These are phyloP conservation scores for Trichoderma polysporum DNA, from an alignment of 2,329 filamentous ascomycete genomes.

Conservation along the genomic window DNA sequence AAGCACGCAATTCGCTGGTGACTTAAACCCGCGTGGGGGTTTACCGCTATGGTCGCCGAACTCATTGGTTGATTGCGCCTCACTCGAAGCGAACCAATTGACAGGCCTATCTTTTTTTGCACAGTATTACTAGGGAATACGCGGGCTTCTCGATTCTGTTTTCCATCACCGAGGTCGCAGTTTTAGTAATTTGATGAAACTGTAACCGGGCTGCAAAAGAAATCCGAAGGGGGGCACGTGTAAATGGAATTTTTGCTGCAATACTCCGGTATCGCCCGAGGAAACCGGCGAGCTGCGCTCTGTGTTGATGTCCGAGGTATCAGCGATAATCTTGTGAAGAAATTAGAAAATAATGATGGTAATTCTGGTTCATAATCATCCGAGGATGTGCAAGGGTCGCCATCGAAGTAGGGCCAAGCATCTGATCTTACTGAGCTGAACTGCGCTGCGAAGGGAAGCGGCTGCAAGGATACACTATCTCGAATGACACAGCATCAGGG, in stretches of 20 bases:
- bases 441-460: background rate
- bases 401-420: background rate
- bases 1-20: slow-evolving; percentile 13
- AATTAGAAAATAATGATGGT: background rate
- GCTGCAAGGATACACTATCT: slow-evolving; percentile 16
- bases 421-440: slow-evolving; percentile 2
- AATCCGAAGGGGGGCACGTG: background rate
- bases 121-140: background rate
- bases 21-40: slow-evolving; percentile 5
- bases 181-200: background rate
- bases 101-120: background rate
- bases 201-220: background rate
- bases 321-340: background rate
- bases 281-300: background rate
- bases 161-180: slow-evolving; percentile 8
- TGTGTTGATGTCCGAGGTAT: background rate
- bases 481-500: slow-evolving; percentile 12
- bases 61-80: background rate
- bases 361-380: background rate
- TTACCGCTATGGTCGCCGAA: background rate
- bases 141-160: background rate
- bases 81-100: slow-evolving; percentile 3
- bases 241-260: background rate
- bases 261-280: slow-evolving; percentile 5
- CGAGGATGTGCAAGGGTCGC: background rate